phyloP scores from a whole-genome alignment of 208 protist genomes.

The Balamuthia mandrillaris region DNA sequence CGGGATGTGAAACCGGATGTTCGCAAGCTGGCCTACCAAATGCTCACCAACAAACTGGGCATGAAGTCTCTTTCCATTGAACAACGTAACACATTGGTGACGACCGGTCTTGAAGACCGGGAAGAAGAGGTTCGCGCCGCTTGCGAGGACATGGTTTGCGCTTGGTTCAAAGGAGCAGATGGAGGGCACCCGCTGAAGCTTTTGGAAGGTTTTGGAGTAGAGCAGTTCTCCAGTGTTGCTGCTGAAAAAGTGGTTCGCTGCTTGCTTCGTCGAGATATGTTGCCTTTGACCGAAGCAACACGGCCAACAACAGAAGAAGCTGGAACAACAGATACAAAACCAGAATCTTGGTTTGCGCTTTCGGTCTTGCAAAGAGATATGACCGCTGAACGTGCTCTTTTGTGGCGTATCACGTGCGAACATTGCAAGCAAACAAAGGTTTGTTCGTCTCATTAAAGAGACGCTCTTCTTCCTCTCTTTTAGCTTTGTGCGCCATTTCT shows the following conservation, averaged over 20 bases:
- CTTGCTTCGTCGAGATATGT: no score
- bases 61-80: conserved; percentile 15
- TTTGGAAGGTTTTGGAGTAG: not conserved
- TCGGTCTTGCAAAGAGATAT: not conserved
- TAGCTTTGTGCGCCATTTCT: not conserved
- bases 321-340: not conserved
- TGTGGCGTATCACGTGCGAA: not conserved
- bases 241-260: no score
- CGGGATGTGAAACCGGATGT: no score
- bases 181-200: not conserved
- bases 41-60: not conserved
- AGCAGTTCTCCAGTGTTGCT: not conserved
- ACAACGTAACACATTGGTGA: not conserved
- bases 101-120: not conserved
- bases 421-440: not conserved
- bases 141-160: conserved; percentile 14
- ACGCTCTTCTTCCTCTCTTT: not conserved
- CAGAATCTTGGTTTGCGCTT: not conserved
- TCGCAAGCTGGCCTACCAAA: not conserved
- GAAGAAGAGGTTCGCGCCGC: not conserved
- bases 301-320: not conserved
- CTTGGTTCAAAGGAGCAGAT: not conserved
- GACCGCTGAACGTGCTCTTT: not conserved
- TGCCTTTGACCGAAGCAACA: not conserved
- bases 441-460: not conserved